Evolutionary conservation across 352 stramenopile genomes (phyloP), one percentile per base, ranked within the genome.

Genomic region (Pythium chondricola): DNA sequence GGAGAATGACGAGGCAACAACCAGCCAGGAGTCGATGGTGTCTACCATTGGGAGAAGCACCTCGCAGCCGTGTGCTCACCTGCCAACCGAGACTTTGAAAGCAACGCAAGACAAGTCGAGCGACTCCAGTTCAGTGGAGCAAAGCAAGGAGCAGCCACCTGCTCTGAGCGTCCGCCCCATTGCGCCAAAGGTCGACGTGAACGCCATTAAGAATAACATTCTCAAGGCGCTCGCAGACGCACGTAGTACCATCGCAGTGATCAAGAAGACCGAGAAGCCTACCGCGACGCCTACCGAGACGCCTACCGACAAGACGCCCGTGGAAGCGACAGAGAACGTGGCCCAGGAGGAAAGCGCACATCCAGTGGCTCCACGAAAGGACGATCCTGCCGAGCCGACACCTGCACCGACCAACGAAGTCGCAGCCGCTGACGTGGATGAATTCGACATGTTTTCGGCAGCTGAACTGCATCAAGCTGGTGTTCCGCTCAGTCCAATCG

Each of bases 371-470:
- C n/a, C n/a, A n/a, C n/a, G n/a, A n/a, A n/a, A 18, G 21, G 30
- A 14, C 2, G 18, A 8, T 25, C 4, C 13, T 20, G 7, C 20
- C 3, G 17, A 49, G n/a, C 18, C 41, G 4, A 18, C 21, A 33
- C 3, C 18, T 27, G 24, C 18, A 35, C 20, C 43, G 31, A 52
- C 25, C 26, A 43, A 51, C 22, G 31, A 46, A 49, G 35, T 57
- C 16, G 43, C 48, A 7, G 24, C 51, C 1, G 56, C 56, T 35
- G 43, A 80, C 18, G 61, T 65, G 11, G 79, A 93, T 27, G 79
- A 93, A 13, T 89, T 93, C 27, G 84, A 95, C 41, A 95, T 95
- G 78, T 95, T 95, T 53, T 83, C 84, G 0, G 71, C 82, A 44
- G 76, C 83, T 26, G 83, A 87, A 32, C 43, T 85, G 21, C 58